Evolutionary conservation across 192 early-diverging fungal genomes (phyloP).

Genomic region (Coemansia sp.): DNA sequence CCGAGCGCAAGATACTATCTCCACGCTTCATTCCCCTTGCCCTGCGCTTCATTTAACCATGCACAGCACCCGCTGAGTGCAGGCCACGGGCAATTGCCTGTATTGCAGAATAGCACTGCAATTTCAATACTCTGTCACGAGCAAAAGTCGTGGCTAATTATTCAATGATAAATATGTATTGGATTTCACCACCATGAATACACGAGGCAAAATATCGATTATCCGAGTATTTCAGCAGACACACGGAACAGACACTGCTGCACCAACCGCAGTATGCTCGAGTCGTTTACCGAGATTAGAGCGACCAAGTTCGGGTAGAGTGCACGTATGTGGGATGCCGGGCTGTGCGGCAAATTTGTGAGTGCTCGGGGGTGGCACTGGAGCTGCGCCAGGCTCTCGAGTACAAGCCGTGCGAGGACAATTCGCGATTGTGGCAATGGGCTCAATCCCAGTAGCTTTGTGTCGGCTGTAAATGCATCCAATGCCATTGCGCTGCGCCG

Average conservation of each 20-base stretch:
- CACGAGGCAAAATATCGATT: constrained; percentile 4
- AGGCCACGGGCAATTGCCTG: background rate
- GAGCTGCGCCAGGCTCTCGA: constrained; percentile 27
- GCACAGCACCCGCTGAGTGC: background rate
- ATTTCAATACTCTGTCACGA: constrained; percentile 3
- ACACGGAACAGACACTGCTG: constrained; percentile 34
- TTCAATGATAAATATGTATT: background rate
- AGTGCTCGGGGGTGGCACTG: constrained; percentile 22
- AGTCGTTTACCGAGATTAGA: constrained; percentile 23
- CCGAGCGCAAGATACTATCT: background rate
- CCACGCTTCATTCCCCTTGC: too few relatives aligned
- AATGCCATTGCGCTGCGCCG: constrained; percentile 22
- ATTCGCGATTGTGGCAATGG: constrained; percentile 31
- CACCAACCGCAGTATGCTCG: constrained; percentile 10
- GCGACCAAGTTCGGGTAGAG: constrained; percentile 30
- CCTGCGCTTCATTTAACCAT: constrained; percentile 1
- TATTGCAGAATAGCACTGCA: constrained; percentile 4
- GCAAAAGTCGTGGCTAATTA: constrained; percentile 6
- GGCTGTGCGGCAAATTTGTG: background rate
- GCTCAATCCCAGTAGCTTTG: constrained; percentile 24
- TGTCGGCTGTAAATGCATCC: constrained; percentile 23
- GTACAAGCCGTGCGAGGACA: constrained; percentile 29
- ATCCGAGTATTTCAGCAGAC: constrained; percentile 23
- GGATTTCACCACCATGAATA: constrained; percentile 3
- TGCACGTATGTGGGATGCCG: constrained; percentile 29